Base-by-base conservation (phyloP, 2,329 filamentous ascomycete genomes). In the Paecilomyces variotii region DNA sequence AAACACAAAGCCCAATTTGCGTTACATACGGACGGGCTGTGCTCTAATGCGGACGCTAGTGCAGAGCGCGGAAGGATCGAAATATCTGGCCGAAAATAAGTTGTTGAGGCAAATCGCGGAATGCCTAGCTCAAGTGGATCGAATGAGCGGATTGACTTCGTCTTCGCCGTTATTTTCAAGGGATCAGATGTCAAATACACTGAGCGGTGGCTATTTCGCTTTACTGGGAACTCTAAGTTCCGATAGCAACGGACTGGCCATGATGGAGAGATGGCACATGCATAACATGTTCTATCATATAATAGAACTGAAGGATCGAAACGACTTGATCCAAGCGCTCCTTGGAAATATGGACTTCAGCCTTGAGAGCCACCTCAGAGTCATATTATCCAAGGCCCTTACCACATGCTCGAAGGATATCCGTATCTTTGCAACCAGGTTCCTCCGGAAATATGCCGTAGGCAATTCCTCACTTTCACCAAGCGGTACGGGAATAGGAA, bases 221-320 rank as follows among this genome's bases (percentile, higher is more conserved):
- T 90, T 99, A 80, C 78, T 99, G 1, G 95, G 94, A 6, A 87
- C 90, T 10, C 76, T 99, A 59, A 97, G 89, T 66, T 87, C 87
- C 56, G 91, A 96, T 67, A 78, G 83, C 0, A 90, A 88, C 65
- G 94, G 94, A 0, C 81, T 97, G 26, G 86, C 88, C 61, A 93
- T 99, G 77, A 84, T 99, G 69, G 93, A 97, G 72, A 82, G 91
- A 66, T 97, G 94, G 93, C 90, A 91, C 66, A 95, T 99, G 82
- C 92, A 97, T 76, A 97, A 97, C 74, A 99, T 99, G 91, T 95
- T 97, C 81, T 99, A 99, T 71, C 94, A 97, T 74, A 96, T 99
- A 61, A 84, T 97, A 59, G 93, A 97, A 69, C 80, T 96, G 52
- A 91, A 89, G 66, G 89, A 94, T 72, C 88, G 94, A 2, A 91